A percentile compares a stretch with the other conserved stretches of the same genome.
Conservation (phyloP, 2,329 filamentous ascomycete genomes). For the Colletotrichum filicis region DNA sequence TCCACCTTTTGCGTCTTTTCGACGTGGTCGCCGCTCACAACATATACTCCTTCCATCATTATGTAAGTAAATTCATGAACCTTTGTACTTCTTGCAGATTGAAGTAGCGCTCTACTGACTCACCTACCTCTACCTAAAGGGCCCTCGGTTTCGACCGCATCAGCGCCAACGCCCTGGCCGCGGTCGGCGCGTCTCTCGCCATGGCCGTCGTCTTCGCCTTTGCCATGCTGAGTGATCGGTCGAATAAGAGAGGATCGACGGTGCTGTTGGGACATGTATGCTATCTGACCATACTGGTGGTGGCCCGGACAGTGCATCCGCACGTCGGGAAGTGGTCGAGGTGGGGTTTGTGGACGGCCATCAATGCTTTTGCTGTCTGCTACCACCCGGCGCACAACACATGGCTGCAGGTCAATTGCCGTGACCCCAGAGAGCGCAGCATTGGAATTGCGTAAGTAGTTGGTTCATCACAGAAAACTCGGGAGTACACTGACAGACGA, state of each 20-base stretch:
- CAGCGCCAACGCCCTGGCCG: slow-evolving; percentile 58
- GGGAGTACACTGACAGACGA: not conserved
- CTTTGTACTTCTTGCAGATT: too few relatives aligned
- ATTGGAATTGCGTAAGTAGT: slow-evolving; percentile 58
- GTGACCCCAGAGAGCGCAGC: slow-evolving; percentile 56
- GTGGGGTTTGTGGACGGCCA: slow-evolving; percentile 61
- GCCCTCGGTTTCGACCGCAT: slow-evolving; percentile 57
- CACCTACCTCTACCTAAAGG: slow-evolving; percentile 34
- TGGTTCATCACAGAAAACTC: not conserved
- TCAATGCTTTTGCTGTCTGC: slow-evolving; percentile 62
- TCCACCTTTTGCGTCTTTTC: slow-evolving; percentile 62
- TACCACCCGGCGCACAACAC: slow-evolving; percentile 65
- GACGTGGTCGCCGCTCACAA: slow-evolving; percentile 63
- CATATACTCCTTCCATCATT: slow-evolving; percentile 60
- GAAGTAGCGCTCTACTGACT: not conserved
- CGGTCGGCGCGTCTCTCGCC: slow-evolving; percentile 53
- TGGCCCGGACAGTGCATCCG: slow-evolving; percentile 52
- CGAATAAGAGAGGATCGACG: slow-evolving; percentile 52
- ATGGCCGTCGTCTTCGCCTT: slow-evolving; percentile 60
- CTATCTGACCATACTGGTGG: slow-evolving; percentile 57
- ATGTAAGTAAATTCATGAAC: slow-evolving; percentile 39
- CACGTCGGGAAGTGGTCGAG: slow-evolving; percentile 58
- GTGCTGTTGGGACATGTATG: slow-evolving; percentile 57
- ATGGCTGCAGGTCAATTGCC: slow-evolving; percentile 64
- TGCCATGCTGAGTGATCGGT: slow-evolving; percentile 58